A percentile compares a stretch with the other conserved stretches of the same genome.
phyloP scores from a whole-genome alignment of 768 basidiomycete species.

The Leccinum ochraceum region DNA sequence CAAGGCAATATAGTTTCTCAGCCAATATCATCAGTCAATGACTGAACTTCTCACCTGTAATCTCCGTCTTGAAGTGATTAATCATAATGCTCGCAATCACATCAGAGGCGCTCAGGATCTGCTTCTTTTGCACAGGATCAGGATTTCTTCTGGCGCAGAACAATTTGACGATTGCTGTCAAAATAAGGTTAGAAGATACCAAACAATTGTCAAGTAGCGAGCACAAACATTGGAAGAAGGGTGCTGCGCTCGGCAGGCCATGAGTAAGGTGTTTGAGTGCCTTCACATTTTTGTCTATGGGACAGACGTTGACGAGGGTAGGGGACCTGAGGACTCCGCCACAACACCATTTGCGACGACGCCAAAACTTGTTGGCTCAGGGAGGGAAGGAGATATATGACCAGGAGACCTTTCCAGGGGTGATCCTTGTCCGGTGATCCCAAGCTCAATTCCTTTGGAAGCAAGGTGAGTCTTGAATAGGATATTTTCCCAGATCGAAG shows the following conservation, averaged over 20 bases:
- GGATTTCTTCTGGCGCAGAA: constrained; percentile 79
- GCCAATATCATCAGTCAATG: constrained; percentile 26
- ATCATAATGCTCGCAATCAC: constrained; percentile 73
- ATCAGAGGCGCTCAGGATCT: constrained; percentile 68
- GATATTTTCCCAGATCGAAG: constrained; percentile 86
- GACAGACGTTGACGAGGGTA: constrained; percentile 25
- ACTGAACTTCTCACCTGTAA: constrained; percentile 46
- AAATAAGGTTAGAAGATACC: constrained; percentile 13
- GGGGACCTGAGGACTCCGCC: constrained; percentile 23
- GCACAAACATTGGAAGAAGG: constrained; percentile 81
- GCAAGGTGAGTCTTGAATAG: constrained; percentile 64
- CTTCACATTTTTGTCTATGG: constrained; percentile 65
- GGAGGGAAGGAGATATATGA: constrained; percentile 42
- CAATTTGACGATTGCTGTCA: constrained; percentile 79
- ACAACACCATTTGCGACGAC: constrained; percentile 33
- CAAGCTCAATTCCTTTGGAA: constrained; percentile 53
- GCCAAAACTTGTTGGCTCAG: constrained; percentile 36
- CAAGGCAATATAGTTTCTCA: constrained; percentile 44
- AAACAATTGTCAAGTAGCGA: background rate
- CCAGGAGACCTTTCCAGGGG: constrained; percentile 52
- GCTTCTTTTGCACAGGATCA: constrained; percentile 74
- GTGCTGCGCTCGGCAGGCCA: constrained; percentile 71
- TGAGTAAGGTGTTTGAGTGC: constrained; percentile 79
- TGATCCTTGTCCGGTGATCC: constrained; percentile 43
- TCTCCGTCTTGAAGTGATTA: constrained; percentile 59